phyloP scores from a whole-genome alignment of 768 basidiomycete species.

The Russula compacta region DNA sequence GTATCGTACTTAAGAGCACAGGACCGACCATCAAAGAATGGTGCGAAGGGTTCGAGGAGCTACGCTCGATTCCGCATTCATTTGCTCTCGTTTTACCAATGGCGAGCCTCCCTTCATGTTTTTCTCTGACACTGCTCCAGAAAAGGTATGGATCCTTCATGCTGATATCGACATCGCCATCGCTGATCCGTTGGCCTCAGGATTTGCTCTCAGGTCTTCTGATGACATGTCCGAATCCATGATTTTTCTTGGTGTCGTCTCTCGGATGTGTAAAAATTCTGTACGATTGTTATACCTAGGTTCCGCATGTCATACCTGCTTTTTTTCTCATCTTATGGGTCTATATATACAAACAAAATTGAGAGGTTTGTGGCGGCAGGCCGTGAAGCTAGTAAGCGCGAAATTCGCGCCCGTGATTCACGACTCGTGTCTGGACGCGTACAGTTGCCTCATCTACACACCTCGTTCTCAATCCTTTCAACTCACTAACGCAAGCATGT shows the following conservation, averaged over 20 bases:
- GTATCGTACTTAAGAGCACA: constrained; percentile 3
- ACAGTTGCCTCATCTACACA: not conserved
- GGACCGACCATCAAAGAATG: constrained; percentile 8
- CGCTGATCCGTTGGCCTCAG: not conserved
- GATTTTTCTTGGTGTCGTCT: not conserved
- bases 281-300: not conserved
- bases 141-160: constrained; percentile 7
- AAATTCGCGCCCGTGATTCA: not conserved
- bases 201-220: constrained; percentile 10
- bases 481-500: constrained; percentile 22
- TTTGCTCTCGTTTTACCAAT: constrained; percentile 11
- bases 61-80: constrained; percentile 16
- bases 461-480: not conserved
- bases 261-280: not conserved
- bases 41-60: constrained; percentile 18
- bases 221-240: constrained; percentile 14
- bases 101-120: constrained; percentile 9
- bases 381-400: too few species aligned
- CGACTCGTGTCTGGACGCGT: not conserved
- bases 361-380: not conserved
- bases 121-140: constrained; percentile 12
- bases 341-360: not conserved
- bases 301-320: not conserved
- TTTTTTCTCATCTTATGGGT: not conserved
- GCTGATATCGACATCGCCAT: not conserved